A percentile compares a stretch with the other conserved stretches of the same genome.
Conservation (phyloP, 176 grass and related monocot species). For the Themeda triandra region DNA sequence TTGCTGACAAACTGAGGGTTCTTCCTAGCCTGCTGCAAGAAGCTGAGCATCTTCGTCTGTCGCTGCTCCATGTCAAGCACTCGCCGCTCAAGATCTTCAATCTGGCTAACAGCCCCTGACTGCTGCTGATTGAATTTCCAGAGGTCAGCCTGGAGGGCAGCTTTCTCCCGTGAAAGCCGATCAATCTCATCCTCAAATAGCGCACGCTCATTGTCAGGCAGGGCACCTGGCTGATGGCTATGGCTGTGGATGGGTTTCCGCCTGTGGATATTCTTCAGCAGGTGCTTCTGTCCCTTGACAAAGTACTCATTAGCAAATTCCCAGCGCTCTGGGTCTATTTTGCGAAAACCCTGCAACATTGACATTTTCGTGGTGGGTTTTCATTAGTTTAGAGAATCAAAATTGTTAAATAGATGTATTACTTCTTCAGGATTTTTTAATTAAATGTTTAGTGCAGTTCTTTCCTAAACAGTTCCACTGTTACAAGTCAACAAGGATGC, state of each 20-base stretch:
- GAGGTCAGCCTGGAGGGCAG: slow-evolving; percentile 53
- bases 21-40: slow-evolving; percentile 62
- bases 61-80: slow-evolving; percentile 77
- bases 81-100: slow-evolving; percentile 69
- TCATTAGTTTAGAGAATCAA: slow-evolving; percentile 4
- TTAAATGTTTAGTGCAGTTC: neutral
- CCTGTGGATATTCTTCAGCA: slow-evolving; percentile 85
- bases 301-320: slow-evolving; percentile 91
- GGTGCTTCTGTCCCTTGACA: slow-evolving; percentile 80
- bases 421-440: neutral
- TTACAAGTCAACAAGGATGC: neutral
- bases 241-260: slow-evolving; percentile 98
- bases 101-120: slow-evolving; percentile 59
- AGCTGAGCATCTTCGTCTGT: slow-evolving; percentile 78
- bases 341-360: slow-evolving; percentile 78
- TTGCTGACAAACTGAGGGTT: slow-evolving; percentile 76
- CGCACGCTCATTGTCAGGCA: slow-evolving; percentile 57
- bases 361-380: neutral
- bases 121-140: slow-evolving; percentile 72
- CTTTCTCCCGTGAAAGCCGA: slow-evolving; percentile 60
- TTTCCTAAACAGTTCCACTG: neutral
- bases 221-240: slow-evolving; percentile 50
- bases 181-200: slow-evolving; percentile 95
- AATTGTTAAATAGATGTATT: neutral
- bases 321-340: slow-evolving; percentile 93